phyloP scores from a whole-genome alignment of 1,284 basidiomycete genomes.

The Chondrostereum purpureum region DNA sequence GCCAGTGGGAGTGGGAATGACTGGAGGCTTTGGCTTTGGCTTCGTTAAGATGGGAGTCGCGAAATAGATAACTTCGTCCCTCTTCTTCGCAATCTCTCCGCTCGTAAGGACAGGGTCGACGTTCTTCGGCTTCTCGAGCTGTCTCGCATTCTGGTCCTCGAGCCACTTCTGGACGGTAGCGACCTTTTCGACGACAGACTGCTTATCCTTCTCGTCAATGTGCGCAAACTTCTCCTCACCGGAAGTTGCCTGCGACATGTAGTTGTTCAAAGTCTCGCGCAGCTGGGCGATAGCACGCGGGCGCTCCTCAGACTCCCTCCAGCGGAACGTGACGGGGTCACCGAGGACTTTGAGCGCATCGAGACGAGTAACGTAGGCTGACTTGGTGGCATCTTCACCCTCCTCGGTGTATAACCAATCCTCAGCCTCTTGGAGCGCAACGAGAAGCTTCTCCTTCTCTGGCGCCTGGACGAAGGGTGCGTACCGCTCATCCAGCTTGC shows the following conservation, averaged over 20 bases:
- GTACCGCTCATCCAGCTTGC: slow-evolving; percentile 86
- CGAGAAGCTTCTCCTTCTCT: slow-evolving; percentile 76
- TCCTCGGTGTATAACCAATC: slow-evolving; percentile 96
- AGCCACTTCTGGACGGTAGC: slow-evolving; percentile 89
- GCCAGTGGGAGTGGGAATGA: slow-evolving; percentile 37
- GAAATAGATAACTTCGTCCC: slow-evolving; percentile 84
- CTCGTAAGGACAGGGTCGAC: slow-evolving; percentile 77
- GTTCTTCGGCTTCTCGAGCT: slow-evolving; percentile 83
- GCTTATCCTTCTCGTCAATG: slow-evolving; percentile 84
- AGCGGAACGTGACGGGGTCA: slow-evolving; percentile 78
- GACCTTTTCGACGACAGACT: slow-evolving; percentile 72
- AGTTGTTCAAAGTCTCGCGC: slow-evolving; percentile 81
- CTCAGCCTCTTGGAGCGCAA: slow-evolving; percentile 70
- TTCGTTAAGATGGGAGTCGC: slow-evolving; percentile 78
- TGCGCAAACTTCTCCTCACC: slow-evolving; percentile 81
- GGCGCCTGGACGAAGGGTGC: slow-evolving; percentile 61
- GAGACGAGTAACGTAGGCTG: slow-evolving; percentile 76
- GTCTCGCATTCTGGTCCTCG: slow-evolving; percentile 80
- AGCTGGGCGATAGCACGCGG: slow-evolving; percentile 65
- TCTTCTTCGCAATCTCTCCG: slow-evolving; percentile 80
- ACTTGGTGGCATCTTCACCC: slow-evolving; percentile 91
- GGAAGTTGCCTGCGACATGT: slow-evolving; percentile 76
- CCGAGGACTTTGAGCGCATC: slow-evolving; percentile 78
- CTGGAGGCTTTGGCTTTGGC: slow-evolving; percentile 79
- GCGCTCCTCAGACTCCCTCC: slow-evolving; percentile 76